A percentile compares a stretch with the other conserved stretches of the same genome.
Conservation (phyloP, 331 rosid species). For the Saraca asoca region DNA sequence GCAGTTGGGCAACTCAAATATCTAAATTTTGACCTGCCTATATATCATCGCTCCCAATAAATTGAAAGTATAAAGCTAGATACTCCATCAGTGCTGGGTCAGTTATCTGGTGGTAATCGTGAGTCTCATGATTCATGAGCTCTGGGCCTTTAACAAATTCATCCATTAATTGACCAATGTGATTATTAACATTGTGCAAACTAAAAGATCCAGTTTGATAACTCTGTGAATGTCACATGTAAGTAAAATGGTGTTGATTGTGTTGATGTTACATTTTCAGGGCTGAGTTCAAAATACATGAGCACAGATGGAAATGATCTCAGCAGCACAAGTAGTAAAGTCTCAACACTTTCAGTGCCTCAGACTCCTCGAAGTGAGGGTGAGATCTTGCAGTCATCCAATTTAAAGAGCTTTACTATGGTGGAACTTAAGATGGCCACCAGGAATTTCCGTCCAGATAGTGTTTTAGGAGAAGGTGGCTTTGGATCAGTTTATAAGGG, state of each 20-base stretch:
- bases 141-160: not conserved
- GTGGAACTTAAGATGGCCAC: conserved; percentile 79
- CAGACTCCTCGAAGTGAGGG: conserved; percentile 84
- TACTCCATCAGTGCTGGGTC: not conserved
- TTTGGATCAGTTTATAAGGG: conserved; percentile 94
- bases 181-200: conserved; percentile 5
- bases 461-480: conserved; percentile 91
- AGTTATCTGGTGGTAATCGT: not conserved
- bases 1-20: not conserved
- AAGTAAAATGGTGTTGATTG: not conserved
- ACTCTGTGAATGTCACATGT: conserved; percentile 1
- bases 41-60: not conserved
- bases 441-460: conserved; percentile 85
- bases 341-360: conserved; percentile 56
- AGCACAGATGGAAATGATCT: conserved; percentile 51
- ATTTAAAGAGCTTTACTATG: conserved; percentile 69
- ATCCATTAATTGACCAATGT: not conserved
- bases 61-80: not conserved
- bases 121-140: not conserved
- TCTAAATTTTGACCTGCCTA: conserved; percentile 15
- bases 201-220: conserved; percentile 14
- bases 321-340: conserved; percentile 52
- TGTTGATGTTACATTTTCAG: conserved; percentile 26
- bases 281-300: conserved; percentile 49
- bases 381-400: conserved; percentile 81